phyloP scores from a whole-genome alignment of 2,329 filamentous ascomycete genomes.

The Sarocladiaceae sp. region DNA sequence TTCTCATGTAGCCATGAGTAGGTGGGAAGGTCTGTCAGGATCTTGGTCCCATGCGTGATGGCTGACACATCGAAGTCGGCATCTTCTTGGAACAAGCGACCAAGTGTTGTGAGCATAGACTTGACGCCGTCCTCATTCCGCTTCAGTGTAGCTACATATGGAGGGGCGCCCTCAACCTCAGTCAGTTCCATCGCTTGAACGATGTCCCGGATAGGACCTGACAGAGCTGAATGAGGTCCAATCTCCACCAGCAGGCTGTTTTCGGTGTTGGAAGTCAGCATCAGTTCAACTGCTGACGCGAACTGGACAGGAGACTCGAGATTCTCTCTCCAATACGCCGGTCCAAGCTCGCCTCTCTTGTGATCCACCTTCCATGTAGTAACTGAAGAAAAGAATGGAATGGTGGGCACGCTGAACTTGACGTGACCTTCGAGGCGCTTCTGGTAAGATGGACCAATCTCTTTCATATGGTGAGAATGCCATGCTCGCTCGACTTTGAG shows the following conservation, averaged over 20 bases:
- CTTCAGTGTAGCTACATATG: not conserved
- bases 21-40: slow-evolving; percentile 22
- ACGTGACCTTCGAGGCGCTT: too few species aligned
- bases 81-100: slow-evolving; percentile 8
- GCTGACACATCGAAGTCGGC: not conserved
- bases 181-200: slow-evolving; percentile 20
- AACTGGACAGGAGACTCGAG: slow-evolving; percentile 14
- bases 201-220: slow-evolving; percentile 29
- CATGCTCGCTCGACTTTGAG: slow-evolving; percentile 35
- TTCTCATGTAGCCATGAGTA: slow-evolving; percentile 35
- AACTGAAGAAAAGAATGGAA: too few species aligned
- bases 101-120: not conserved
- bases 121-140: not conserved
- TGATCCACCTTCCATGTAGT: too few species aligned
- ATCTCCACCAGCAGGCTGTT: slow-evolving; percentile 23
- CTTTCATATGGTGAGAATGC: slow-evolving; percentile 32
- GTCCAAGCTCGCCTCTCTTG: not conserved
- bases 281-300: slow-evolving; percentile 7
- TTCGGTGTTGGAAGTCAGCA: slow-evolving; percentile 6
- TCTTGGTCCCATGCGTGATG: not conserved
- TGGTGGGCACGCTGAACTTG: too few species aligned
- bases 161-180: not conserved
- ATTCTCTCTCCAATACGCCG: slow-evolving; percentile 14
- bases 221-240: slow-evolving; percentile 30
- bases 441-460: slow-evolving; percentile 19